These are phyloP conservation scores for Cladosporium velox DNA, from an alignment of 2,329 filamentous ascomycete genomes.

Conservation along the genomic window DNA sequence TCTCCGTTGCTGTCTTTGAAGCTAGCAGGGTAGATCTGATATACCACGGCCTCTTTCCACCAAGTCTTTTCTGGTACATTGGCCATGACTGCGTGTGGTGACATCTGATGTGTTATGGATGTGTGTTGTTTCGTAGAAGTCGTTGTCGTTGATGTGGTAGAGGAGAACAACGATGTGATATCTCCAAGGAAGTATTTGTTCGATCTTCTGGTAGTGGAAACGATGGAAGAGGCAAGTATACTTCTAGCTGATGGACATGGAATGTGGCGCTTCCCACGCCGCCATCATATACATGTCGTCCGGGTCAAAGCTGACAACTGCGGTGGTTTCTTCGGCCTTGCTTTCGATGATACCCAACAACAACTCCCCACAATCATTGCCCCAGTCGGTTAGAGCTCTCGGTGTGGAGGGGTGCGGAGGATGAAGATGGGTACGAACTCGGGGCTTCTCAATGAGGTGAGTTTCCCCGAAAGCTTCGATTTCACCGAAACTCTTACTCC, in stretches of 20 bases:
- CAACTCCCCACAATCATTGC: slow-evolving; percentile 11
- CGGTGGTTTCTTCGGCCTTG: slow-evolving; percentile 7
- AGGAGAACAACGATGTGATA: background rate
- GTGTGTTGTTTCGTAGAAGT: background rate
- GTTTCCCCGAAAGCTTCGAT: slow-evolving; percentile 4
- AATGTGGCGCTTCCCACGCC: background rate
- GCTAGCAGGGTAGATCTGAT: slow-evolving; percentile 49
- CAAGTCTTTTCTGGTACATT: slow-evolving; percentile 32
- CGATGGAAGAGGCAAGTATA: background rate
- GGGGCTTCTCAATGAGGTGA: background rate
- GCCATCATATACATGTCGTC: slow-evolving; percentile 5
- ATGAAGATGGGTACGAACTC: background rate
- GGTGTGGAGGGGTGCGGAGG: slow-evolving; percentile 7
- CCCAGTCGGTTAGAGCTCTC: slow-evolving; percentile 13
- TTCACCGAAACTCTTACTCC: slow-evolving; percentile 2
- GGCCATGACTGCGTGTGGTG: slow-evolving; percentile 18
- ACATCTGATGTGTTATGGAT: background rate
- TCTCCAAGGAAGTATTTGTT: background rate
- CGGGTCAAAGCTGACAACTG: slow-evolving; percentile 8
- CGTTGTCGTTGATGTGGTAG: background rate
- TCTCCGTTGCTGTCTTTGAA: slow-evolving; percentile 58
- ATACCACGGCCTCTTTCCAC: slow-evolving; percentile 51
- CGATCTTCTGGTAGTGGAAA: background rate
- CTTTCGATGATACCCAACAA: background rate
- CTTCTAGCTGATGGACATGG: background rate